A percentile compares a stretch with the other conserved stretches of the same genome.
Evolutionary conservation across 2,329 filamentous ascomycete genomes (phyloP).

Genomic region (Arthroderma sp.): DNA sequence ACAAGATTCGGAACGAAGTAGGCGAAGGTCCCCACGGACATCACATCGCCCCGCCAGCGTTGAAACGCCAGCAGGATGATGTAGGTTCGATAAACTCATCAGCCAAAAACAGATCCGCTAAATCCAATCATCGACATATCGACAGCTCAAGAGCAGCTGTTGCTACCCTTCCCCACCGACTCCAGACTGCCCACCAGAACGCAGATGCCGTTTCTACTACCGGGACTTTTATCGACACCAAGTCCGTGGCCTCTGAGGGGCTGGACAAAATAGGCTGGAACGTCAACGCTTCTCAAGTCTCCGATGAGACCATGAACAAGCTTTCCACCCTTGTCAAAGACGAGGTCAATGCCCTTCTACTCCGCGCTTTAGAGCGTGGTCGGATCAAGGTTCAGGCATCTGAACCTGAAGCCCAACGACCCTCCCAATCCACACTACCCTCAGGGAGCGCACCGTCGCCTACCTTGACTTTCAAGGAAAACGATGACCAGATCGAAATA

Average conservation of each 20-base stretch:
- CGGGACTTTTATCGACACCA: constrained; percentile 23
- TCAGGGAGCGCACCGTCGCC: too few relatives aligned
- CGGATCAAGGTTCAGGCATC: constrained; percentile 19
- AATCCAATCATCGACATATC: constrained; percentile 20
- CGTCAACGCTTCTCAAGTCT: constrained; percentile 21
- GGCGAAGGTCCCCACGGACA: constrained; percentile 20
- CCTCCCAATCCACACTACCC: too few relatives aligned
- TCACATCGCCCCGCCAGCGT: constrained; percentile 18
- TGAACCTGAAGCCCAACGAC: too few relatives aligned
- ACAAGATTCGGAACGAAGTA: constrained; percentile 29
- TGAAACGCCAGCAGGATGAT: constrained; percentile 26
- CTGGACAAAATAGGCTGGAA: constrained; percentile 25
- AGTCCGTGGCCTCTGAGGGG: constrained; percentile 20
- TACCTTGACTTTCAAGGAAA: background rate
- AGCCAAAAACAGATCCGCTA: constrained; percentile 23
- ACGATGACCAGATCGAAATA: constrained; percentile 5
- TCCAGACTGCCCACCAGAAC: background rate
- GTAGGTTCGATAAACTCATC: constrained; percentile 18
- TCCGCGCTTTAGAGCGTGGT: constrained; percentile 25
- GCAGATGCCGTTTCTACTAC: constrained; percentile 6
- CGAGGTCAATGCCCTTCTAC: constrained; percentile 21
- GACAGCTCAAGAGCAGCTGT: constrained; percentile 13
- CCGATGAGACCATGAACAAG: constrained; percentile 26
- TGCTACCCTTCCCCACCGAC: background rate
- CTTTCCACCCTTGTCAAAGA: constrained; percentile 25